A percentile compares a stretch with the other conserved stretches of the same genome.
Evolutionary conservation across 495 filamentous ascomycete species (phyloP).

Genomic region (Astrocystis sublimbata): DNA sequence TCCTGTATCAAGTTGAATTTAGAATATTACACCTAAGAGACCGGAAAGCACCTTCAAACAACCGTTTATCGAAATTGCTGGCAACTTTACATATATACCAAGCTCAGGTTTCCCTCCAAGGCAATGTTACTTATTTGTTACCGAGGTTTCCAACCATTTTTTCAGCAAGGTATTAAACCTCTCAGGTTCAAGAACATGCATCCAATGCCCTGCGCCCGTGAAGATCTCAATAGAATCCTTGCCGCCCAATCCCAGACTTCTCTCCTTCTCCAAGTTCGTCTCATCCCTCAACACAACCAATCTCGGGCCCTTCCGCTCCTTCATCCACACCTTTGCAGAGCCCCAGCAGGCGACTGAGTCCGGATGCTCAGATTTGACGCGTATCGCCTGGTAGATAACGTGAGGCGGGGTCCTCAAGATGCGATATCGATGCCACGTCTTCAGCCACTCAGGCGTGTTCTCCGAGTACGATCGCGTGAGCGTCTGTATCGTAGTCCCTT

Average conservation of each 20-base stretch:
- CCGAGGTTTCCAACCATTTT: neutral
- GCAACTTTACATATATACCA: too few species aligned
- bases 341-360: slow-evolving; percentile 6
- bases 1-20: too few species aligned
- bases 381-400: slow-evolving; percentile 5
- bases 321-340: slow-evolving; percentile 10
- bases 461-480: neutral
- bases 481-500: neutral
- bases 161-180: slow-evolving; percentile 1
- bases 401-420: neutral
- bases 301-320: neutral
- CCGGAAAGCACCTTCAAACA: too few species aligned
- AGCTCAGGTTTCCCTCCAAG: too few species aligned
- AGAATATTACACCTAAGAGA: too few species aligned
- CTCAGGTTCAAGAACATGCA: slow-evolving; percentile 7
- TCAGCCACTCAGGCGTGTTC: slow-evolving; percentile 8
- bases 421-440: slow-evolving; percentile 13
- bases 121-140: neutral
- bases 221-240: slow-evolving; percentile 9
- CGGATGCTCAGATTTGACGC: neutral
- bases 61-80: too few species aligned
- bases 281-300: slow-evolving; percentile 7
- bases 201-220: slow-evolving; percentile 9
- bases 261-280: slow-evolving; percentile 14
- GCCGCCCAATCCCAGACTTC: slow-evolving; percentile 2